Base-by-base conservation (phyloP, 2,329 filamentous ascomycete genomes). In the Trichothecium roseum region DNA sequence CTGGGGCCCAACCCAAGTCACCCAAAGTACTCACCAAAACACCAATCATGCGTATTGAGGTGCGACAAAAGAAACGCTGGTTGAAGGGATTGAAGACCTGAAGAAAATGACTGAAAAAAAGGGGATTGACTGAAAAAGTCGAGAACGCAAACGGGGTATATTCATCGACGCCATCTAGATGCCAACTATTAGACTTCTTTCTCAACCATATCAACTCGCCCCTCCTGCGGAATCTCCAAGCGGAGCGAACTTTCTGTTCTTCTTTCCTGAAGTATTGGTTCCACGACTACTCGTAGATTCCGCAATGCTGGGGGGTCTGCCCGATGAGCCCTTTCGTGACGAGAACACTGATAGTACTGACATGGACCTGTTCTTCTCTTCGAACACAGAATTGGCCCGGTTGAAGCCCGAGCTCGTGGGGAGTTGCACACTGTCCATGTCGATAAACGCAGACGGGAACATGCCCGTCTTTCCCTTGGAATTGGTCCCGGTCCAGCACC, bases 401-500 rank as follows among this genome's bases (percentile, higher is more conserved):
- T 56, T 52, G 8, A 45, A 51, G 15, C 42, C 46, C 33, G 45
- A 44, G 2, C 42, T 36, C 10, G 39, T 40, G 8, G 50, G 48
- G 17, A 66, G 64, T 31, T 57, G 55, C n/a, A 73, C 43, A 17
- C 66, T 63, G 33, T 52, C 56, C 13, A 54, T 51, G 43, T 71
- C 65, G 29, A 74, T 53, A 42, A 69, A 68, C 3, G 60, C 62
- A 41, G 63, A 58, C 13, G 67, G 68, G 47, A 74, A 74, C 34
- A 73, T 59, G 18, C 70, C 70, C 55, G 60, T 65, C 50, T 64
- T 69, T 4, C 69, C 68, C 40, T 66, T 69, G 27, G 63, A 45
- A 39, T 70, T 73, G 13, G 55, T 66, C 2, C 69, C 70, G 1
- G 63, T 64, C 70, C 69, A 74, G 49, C 69, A 74, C 69, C 70